phyloP scores from a whole-genome alignment of 805 yeast genomes.

The Saccharomyces jurei region DNA sequence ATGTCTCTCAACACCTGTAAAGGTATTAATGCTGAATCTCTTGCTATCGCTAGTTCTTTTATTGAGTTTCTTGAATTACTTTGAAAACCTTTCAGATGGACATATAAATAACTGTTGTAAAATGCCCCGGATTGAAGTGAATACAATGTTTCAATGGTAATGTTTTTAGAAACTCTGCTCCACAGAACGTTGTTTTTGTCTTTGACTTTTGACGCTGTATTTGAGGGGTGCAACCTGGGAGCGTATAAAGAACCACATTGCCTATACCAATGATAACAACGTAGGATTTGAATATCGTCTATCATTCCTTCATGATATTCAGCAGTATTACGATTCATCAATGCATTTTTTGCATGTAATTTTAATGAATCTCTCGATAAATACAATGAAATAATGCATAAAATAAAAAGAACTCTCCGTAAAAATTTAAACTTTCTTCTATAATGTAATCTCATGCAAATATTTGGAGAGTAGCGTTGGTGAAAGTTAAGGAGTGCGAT shows the following conservation, averaged over 20 bases:
- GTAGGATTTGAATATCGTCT: slow-evolving; percentile 25
- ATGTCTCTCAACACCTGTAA: slow-evolving; percentile 33
- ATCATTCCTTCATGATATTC: slow-evolving; percentile 27
- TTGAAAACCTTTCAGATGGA: slow-evolving; percentile 11
- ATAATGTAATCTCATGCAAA: neutral
- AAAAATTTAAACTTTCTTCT: neutral
- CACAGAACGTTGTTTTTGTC: slow-evolving; percentile 12
- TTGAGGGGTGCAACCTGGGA: neutral
- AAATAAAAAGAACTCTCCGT: neutral
- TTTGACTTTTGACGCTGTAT: neutral
- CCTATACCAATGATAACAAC: slow-evolving; percentile 28
- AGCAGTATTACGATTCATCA: neutral
- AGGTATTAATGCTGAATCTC: slow-evolving; percentile 31
- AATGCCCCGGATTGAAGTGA: slow-evolving; percentile 8
- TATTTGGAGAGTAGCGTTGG: neutral
- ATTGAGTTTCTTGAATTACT: slow-evolving; percentile 27
- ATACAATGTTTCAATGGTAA: slow-evolving; percentile 17
- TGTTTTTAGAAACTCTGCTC: slow-evolving; percentile 19
- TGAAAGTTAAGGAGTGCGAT: neutral
- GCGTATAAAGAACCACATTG: slow-evolving; percentile 21
- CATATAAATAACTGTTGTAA: slow-evolving; percentile 25
- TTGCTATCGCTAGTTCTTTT: slow-evolving; percentile 39
- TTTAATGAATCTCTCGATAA: neutral
- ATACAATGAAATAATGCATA: neutral
- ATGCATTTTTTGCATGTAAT: neutral